Evolutionary conservation across 257 asterid genomes (phyloP), one percentile per base, ranked within the genome.

Genomic region (Solanum dulcamara): DNA sequence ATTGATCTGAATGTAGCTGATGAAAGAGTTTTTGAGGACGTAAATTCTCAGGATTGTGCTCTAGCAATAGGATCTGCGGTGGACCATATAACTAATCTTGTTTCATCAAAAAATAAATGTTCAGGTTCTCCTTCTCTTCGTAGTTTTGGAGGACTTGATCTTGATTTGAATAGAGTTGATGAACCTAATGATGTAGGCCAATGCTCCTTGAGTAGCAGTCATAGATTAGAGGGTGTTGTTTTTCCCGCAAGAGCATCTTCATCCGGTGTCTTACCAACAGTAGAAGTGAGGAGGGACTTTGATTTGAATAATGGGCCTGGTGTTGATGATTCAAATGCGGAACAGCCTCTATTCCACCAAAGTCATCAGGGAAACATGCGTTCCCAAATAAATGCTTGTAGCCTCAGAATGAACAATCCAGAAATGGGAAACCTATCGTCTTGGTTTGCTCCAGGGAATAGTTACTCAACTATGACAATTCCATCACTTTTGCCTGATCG

Each of bases 401-500:
- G 94, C 75, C 86, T 87, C 46, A 85, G 92, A 87, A 50, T 91
- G 57, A 90, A 77, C 87, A 88, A 84, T 87, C 89, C 89, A 20
- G 95, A 88, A 42, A 80, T 91, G 17, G 93, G 93, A 55, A 93
- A 82, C 86, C 90, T 90, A 88, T 85, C 98, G 6, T 88, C 99
- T 87, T 94, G 97, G 98, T 92, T 94, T 87, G 79, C 96, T 32
- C 88, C 96, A 9, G 93, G 92, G 44, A 93, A 81, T 85, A 79
- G 93, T 18, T 95, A 88, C 86, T 90, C 99, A 10, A 88, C 95
- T 4, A 87, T 80, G 68, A 59, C 90, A 80, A 92, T 77, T 90
- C 93, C 95, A 3, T 90, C 97, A n/a, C 59, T 92, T 82, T 62
- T 93, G 83, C 90, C 97, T 13, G 96, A 94, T 62, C 92, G 94